These are phyloP conservation scores for Gloeopeniophorella convolvens DNA, from an alignment of 768 basidiomycete species.

Conservation along the genomic window DNA sequence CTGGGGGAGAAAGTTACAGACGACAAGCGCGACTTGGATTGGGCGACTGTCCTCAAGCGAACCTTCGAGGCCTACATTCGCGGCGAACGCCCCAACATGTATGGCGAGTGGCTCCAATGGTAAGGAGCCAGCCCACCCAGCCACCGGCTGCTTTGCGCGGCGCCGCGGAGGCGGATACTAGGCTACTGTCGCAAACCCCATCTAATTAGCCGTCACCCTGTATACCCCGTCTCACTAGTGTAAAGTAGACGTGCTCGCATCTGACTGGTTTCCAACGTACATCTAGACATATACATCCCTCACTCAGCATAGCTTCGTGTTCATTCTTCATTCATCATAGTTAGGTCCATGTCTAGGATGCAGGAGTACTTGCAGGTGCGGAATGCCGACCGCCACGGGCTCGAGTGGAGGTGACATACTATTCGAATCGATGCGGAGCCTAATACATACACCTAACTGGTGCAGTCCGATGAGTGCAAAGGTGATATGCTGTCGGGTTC, in stretches of 20 bases:
- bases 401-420: background rate
- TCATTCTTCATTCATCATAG: slow-evolving; percentile 16
- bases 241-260: slow-evolving; percentile 21
- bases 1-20: slow-evolving; percentile 42
- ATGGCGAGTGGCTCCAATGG: slow-evolving; percentile 71
- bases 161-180: slow-evolving; percentile 5
- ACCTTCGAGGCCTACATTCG: slow-evolving; percentile 92
- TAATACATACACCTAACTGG: background rate
- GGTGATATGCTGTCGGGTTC: no score
- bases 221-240: slow-evolving; percentile 15
- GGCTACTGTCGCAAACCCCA: background rate
- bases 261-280: slow-evolving; percentile 14
- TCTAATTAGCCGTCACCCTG: background rate
- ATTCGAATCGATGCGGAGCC: background rate
- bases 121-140: slow-evolving; percentile 15
- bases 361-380: slow-evolving; percentile 7
- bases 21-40: slow-evolving; percentile 79
- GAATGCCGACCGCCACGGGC: slow-evolving; percentile 3
- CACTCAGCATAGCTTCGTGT: slow-evolving; percentile 12
- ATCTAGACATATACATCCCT: slow-evolving; percentile 10
- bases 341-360: slow-evolving; percentile 3
- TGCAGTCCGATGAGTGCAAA: background rate
- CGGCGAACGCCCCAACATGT: slow-evolving; percentile 91
- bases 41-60: slow-evolving; percentile 92
- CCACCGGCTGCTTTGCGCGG: slow-evolving; percentile 1